These are phyloP conservation scores for Calonectria hawksworthii DNA, from an alignment of 2,329 filamentous ascomycete genomes.

Conservation along the genomic window DNA sequence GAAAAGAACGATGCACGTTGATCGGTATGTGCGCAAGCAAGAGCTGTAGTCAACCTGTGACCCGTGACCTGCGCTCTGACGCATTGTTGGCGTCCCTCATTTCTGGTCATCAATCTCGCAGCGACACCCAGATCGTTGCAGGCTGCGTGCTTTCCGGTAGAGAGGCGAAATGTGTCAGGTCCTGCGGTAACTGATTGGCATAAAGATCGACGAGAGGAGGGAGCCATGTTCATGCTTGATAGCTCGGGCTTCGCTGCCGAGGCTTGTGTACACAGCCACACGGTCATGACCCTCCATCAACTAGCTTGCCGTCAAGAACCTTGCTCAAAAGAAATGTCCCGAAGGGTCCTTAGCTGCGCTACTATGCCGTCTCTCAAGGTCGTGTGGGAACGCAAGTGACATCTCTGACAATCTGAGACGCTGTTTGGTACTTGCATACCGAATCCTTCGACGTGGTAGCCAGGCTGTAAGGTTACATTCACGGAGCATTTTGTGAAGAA, in stretches of 20 bases:
- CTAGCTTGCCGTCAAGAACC: slow-evolving; percentile 7
- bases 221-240: not conserved
- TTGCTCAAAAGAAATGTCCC: slow-evolving; percentile 1
- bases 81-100: slow-evolving; percentile 32
- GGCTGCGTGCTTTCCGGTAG: slow-evolving; percentile 3
- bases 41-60: slow-evolving; percentile 9
- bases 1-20: slow-evolving; percentile 6
- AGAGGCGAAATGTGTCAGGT: slow-evolving; percentile 19
- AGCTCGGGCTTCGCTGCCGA: not conserved
- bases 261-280: not conserved
- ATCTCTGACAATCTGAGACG: slow-evolving; percentile 19
- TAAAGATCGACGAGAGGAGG: not conserved
- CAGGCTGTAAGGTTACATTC: slow-evolving; percentile 14
- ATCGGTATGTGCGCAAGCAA: slow-evolving; percentile 1
- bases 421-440: slow-evolving; percentile 12
- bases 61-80: slow-evolving; percentile 18
- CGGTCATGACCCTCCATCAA: not conserved
- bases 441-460: slow-evolving; percentile 12
- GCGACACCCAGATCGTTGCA: slow-evolving; percentile 21
- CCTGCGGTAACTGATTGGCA: not conserved
- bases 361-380: slow-evolving; percentile 14
- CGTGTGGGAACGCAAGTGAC: slow-evolving; percentile 10
- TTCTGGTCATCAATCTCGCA: slow-evolving; percentile 35
- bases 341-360: slow-evolving; percentile 19
- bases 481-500: slow-evolving; percentile 18